Evolutionary conservation across 192 early-diverging fungal genomes (phyloP).

Genomic region (Coemansia sp.): DNA sequence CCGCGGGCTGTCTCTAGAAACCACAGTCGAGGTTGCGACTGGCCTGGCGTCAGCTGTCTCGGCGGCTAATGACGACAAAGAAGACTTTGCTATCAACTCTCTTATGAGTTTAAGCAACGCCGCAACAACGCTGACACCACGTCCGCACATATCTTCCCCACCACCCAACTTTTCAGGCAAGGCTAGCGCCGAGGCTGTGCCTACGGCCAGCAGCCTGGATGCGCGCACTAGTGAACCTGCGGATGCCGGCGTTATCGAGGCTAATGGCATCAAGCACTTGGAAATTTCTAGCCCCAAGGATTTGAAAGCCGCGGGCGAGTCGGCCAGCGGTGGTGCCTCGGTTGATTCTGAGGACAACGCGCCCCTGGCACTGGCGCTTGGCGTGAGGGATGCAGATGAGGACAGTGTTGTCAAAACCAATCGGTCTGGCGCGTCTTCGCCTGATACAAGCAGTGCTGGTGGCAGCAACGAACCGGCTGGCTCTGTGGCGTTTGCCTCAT

Average conservation of each 20-base stretch:
- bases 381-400: not conserved
- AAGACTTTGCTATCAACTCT: slow-evolving; percentile 48
- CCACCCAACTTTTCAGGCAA: slow-evolving; percentile 11
- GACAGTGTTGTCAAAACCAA: not conserved
- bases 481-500: too few species aligned
- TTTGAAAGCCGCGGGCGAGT: not conserved
- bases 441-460: not conserved
- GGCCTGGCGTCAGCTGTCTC: slow-evolving; percentile 31
- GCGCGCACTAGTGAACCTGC: not conserved
- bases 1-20: not conserved
- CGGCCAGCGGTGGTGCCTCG: not conserved
- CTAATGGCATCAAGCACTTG: slow-evolving; percentile 27
- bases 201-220: not conserved
- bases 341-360: not conserved
- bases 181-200: slow-evolving; percentile 9
- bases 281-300: slow-evolving; percentile 21
- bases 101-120: slow-evolving; percentile 51
- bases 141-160: slow-evolving; percentile 28
- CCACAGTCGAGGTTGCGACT: not conserved
- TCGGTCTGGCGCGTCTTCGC: slow-evolving; percentile 6
- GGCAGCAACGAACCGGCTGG: not conserved
- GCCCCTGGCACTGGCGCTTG: not conserved
- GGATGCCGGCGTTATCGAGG: slow-evolving; percentile 4
- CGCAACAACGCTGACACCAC: slow-evolving; percentile 37
- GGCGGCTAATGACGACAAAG: slow-evolving; percentile 39